Evolutionary conservation across 768 basidiomycete species (phyloP).

Genomic region (Tricholomella constricta): DNA sequence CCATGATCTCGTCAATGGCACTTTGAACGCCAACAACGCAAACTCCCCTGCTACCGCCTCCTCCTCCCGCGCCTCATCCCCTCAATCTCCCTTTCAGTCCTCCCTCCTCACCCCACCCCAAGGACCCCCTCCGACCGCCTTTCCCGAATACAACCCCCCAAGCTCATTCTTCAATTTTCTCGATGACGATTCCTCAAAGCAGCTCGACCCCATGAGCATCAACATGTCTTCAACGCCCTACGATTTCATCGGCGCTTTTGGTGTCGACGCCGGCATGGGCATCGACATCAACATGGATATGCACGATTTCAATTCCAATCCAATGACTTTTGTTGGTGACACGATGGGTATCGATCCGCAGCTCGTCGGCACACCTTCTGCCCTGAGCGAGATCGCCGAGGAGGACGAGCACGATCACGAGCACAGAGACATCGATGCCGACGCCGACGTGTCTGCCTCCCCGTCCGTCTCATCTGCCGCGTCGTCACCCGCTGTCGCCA

Average conservation of each 20-base stretch:
- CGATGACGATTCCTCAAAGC: slow-evolving; percentile 45
- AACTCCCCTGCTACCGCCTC: slow-evolving; percentile 40
- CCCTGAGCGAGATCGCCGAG: slow-evolving; percentile 39
- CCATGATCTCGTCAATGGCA: slow-evolving; percentile 25
- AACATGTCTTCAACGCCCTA: slow-evolving; percentile 26
- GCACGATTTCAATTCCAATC: slow-evolving; percentile 9
- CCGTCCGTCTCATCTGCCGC: slow-evolving; percentile 10
- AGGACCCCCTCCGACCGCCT: slow-evolving; percentile 30
- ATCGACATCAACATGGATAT: slow-evolving; percentile 22
- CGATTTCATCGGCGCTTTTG: slow-evolving; percentile 43
- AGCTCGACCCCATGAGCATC: slow-evolving; percentile 27
- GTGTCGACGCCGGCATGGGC: slow-evolving; percentile 29
- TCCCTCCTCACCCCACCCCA: slow-evolving; percentile 52
- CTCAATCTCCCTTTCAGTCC: slow-evolving; percentile 42
- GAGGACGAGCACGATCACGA: slow-evolving; percentile 29
- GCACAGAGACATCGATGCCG: slow-evolving; percentile 20
- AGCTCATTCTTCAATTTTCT: slow-evolving; percentile 45
- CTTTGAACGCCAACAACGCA: slow-evolving; percentile 17
- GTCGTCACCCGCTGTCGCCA: slow-evolving; percentile 14
- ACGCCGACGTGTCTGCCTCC: slow-evolving; percentile 16
- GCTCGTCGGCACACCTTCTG: slow-evolving; percentile 67
- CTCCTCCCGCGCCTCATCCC: slow-evolving; percentile 44
- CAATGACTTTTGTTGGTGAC: slow-evolving; percentile 10
- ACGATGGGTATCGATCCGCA: slow-evolving; percentile 66
- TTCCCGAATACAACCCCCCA: slow-evolving; percentile 37